These are phyloP conservation scores for Moricandia arvensis DNA, from an alignment of 345 rosid genomes.

Conservation along the genomic window DNA sequence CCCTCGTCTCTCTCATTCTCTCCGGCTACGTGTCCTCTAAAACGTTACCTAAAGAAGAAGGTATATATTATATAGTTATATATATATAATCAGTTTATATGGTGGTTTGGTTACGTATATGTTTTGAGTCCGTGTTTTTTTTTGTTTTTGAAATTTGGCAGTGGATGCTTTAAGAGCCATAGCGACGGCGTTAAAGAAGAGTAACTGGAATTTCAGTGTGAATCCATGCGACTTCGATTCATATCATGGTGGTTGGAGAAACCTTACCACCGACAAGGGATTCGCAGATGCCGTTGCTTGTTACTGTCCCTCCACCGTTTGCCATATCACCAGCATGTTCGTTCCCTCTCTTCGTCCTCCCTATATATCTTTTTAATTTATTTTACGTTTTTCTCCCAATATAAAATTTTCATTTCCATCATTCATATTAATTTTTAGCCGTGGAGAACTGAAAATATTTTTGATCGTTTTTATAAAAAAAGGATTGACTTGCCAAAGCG, in stretches of 20 bases:
- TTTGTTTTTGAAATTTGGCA: conserved; percentile 5
- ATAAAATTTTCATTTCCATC: background rate
- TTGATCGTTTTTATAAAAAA: too few species aligned
- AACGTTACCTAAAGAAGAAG: conserved; percentile 39
- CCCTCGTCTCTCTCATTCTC: conserved; percentile 20
- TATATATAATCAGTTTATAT: background rate
- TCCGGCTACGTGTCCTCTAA: conserved; percentile 28
- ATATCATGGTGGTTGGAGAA: conserved; percentile 38
- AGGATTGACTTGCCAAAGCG: too few species aligned
- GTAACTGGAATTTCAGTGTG: conserved; percentile 46
- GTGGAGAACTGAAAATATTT: too few species aligned
- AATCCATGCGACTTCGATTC: conserved; percentile 52
- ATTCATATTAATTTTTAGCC: too few species aligned
- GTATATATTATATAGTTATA: conserved; percentile 8
- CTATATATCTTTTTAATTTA: background rate
- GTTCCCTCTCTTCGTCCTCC: background rate
- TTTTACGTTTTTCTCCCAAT: too few species aligned
- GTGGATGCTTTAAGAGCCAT: conserved; percentile 47
- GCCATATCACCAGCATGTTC: conserved; percentile 44
- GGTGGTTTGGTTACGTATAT: background rate
- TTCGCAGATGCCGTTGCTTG: conserved; percentile 41
- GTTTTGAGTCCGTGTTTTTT: background rate
- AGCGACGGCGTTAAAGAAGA: conserved; percentile 48
- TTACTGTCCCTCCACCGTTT: conserved; percentile 41
- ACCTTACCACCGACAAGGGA: background rate